Percentiles rank a stretch among this genome's conserved stretches.
Evolutionary conservation across 2,329 filamentous ascomycete species (phyloP).

Genomic region (Tolypocladium endophyticum): DNA sequence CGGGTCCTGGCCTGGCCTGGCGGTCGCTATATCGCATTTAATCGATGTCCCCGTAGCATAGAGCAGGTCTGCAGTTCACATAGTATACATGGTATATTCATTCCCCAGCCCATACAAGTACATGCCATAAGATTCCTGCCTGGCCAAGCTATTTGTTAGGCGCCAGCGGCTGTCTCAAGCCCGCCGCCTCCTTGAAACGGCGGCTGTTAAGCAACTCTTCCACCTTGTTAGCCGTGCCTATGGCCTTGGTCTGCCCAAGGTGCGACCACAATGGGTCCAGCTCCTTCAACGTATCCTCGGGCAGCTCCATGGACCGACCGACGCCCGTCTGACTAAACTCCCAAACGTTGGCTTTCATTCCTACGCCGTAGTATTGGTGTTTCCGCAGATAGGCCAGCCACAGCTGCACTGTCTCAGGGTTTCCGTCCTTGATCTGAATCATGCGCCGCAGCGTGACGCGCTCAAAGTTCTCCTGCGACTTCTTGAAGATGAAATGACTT

Average conservation of each 20-base stretch:
- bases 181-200: slow-evolving; percentile 30
- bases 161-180: slow-evolving; percentile 12
- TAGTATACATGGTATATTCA: background rate
- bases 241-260: slow-evolving; percentile 39
- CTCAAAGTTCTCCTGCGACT: slow-evolving; percentile 96
- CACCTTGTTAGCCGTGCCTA: slow-evolving; percentile 42
- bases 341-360: slow-evolving; percentile 98
- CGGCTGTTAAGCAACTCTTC: slow-evolving; percentile 45
- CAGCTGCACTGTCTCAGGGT: slow-evolving; percentile 77
- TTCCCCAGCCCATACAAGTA: background rate
- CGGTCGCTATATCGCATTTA: background rate
- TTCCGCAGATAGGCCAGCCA: slow-evolving; percentile 92
- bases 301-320: slow-evolving; percentile 14
- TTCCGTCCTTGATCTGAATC: slow-evolving; percentile 86
- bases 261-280: slow-evolving; percentile 43
- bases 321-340: slow-evolving; percentile 65
- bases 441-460: slow-evolving; percentile 74
- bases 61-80: background rate
- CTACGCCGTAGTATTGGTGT: slow-evolving; percentile 89
- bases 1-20: background rate
- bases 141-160: background rate
- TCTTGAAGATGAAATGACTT: slow-evolving; percentile 90
- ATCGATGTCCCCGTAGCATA: no score
- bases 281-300: slow-evolving; percentile 15
- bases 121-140: background rate